Evolutionary conservation across 441 rosid species (phyloP), one percentile per base, ranked within the genome.

Genomic region (Pelargonium australe): DNA sequence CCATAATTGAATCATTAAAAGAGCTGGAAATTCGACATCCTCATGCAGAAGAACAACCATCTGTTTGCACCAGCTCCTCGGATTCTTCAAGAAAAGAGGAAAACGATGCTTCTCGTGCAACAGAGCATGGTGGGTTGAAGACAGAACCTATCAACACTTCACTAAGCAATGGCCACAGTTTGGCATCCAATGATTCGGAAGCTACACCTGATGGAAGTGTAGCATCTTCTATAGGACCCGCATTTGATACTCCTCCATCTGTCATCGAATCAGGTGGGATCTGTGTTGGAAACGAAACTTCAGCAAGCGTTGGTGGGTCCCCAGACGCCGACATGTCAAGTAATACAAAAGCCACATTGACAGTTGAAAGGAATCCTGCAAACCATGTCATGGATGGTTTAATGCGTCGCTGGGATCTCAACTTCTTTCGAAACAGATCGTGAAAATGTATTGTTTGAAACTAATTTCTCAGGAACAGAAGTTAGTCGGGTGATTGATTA

Each of bases 341-440:
- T 58, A 83, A 77, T 62, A 91, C 96, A 23, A 91, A 86, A 80
- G 96, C 96, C 66, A 87, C 94, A 0, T 71, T 88, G 72, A 87
- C 95, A 5, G 88, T 90, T 68, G 91, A 79, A 61, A 84, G 85
- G 70, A 88, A 82, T 70, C 88, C 96, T 9, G 74, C 88, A n/a
- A 80, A 73, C 68, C 81, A 92, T 72, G 78, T 88, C 14, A 84
- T 87, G 77, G 97, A 90, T 16, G 97, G 97, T 61, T 85, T 95
- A 82, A 81, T 86, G 83, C 95, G 97, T 17, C 87, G 84, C 4
- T 91, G 96, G 96, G 96, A 94, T 86, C 78, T 86, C 64, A 84
- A 80, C 78, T 84, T 90, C 65, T 88, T 86, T 72, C 80, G 85
- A 69, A 87, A 79, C 78, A 80, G 71, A 34, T 41, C 44, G 79